Base-by-base conservation (phyloP, 257 asterid genomes). In the Solanum megistacrolobum region DNA sequence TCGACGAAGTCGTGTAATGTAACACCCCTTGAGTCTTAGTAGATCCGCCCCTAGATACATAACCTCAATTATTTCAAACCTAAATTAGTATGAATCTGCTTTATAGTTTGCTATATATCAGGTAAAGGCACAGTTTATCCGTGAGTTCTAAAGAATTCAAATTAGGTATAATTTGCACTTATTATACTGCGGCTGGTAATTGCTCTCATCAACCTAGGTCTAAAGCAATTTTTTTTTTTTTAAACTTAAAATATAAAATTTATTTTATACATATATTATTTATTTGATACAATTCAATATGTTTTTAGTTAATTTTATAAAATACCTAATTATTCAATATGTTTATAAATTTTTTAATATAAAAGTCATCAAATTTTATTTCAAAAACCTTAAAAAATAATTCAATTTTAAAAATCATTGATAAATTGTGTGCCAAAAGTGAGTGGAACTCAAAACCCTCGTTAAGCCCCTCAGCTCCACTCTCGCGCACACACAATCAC, bases 391-490 rank as follows among this genome's bases (percentile, higher is more conserved):
- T 58, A 55, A 55, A 18, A 7, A 55, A 20, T 20, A 55, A 20
- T 55, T 55, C 11, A 20, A 55, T 20, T 52, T 52, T 6, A 6
- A 55, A 55, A 55, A 55, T 55, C 23, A 55, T 1, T 55, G n/a
- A 18, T 55, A 58, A 0, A 0, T 1, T 55, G 65, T 55, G 27
- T 58, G 66, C 66, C 68, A 21, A 58, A 68, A 27, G 10, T 68
- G 41, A 76, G 25, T 43, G 27, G 25, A 79, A 46, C 38, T 43
- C 72, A 86, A 86, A 90, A 86, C 90, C 88, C 88, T 88, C 29
- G 87, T 85, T 87, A 90, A 90, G 88, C 95, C 96, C 92, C 92
- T 90, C 93, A 48, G 89, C 94, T 21, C 31, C 38, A 18, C 38
- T 14, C 65, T 1, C 65, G 65, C 31, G 0, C 88, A 21, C 21